Base-by-base conservation (phyloP, 176 grass and related monocot species). In the Hordeum marinum region DNA sequence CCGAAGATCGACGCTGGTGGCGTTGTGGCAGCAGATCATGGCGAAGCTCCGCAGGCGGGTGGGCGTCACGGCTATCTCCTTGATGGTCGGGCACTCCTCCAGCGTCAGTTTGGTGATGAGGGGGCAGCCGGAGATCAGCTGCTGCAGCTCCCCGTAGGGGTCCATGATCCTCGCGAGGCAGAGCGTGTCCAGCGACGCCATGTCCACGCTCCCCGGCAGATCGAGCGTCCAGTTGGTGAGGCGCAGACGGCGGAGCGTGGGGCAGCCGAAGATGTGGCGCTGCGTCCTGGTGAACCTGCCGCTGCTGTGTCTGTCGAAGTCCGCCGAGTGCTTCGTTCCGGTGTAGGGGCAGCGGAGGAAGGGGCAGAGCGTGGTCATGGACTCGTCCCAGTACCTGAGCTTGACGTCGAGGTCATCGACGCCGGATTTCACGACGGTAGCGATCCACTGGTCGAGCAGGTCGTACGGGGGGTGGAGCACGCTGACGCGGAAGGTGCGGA, bases 21-120 rank as follows among this genome's bases (percentile, higher is more conserved):
- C 71, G 0, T 75, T 32, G 82, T 84, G 82, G 82, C 82, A 65
- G 70, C 59, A 84, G 26, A 34, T 9, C 40, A 84, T 34, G 71
- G 70, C 3, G 71, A 84, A 76, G 11, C 58, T 48, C 37, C 15
- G 17, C 6, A 75, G 71, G 20, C 27, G 4, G 2, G 23, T 1
- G 57, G 18, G 45, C 25, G 57, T 6, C 21, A 83, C 39, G 1
- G 40, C 3, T 2, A 84, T 18, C 27, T 35, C 40, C 3, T 0
- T 63, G 2, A n/a, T 21, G 25, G 2, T n/a, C 1, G 68, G 82
- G 70, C 82, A 83, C 82, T 84, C 50, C 58, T 84, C 70, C 39
- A 84, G 70, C 40, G 57, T 64, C 6, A 84, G 82, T 20, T 75
- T 41, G 13, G 7, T 8, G 70, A 84, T 70, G 18, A 18, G 7